These are phyloP conservation scores for Coemansia sp. DNA, from an alignment of 192 early-diverging fungal genomes.

Conservation along the genomic window DNA sequence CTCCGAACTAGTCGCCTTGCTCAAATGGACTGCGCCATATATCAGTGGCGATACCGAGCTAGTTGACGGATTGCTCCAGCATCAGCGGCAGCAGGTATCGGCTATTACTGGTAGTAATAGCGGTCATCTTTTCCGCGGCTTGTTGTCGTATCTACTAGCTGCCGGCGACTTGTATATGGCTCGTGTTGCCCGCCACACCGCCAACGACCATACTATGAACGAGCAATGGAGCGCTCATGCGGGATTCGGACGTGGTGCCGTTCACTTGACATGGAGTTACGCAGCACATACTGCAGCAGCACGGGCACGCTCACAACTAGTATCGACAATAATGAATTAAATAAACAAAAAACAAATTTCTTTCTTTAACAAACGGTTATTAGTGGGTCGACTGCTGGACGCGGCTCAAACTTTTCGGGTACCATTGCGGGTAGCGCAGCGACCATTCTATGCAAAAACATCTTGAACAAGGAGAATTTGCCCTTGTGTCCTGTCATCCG, in stretches of 20 bases:
- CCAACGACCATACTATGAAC: slow-evolving; percentile 55
- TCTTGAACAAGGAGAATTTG: slow-evolving; percentile 37
- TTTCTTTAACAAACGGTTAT: slow-evolving; percentile 1
- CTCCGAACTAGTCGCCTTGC: slow-evolving; percentile 36
- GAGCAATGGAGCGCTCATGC: slow-evolving; percentile 67
- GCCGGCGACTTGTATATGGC: slow-evolving; percentile 64
- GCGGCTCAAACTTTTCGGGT: slow-evolving; percentile 13
- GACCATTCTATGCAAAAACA: slow-evolving; percentile 42
- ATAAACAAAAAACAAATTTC: not conserved
- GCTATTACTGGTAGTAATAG: not conserved
- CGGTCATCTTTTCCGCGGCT: slow-evolving; percentile 14
- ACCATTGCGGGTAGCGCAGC: slow-evolving; percentile 16
- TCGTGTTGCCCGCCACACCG: slow-evolving; percentile 59
- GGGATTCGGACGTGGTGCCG: slow-evolving; percentile 65
- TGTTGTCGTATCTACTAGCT: slow-evolving; percentile 43
- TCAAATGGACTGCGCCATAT: slow-evolving; percentile 22
- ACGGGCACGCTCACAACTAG: slow-evolving; percentile 11
- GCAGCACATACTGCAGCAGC: slow-evolving; percentile 53
- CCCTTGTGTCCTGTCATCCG: slow-evolving; percentile 48
- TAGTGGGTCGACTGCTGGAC: not conserved
- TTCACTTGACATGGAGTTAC: slow-evolving; percentile 76
- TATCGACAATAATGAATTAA: not conserved
- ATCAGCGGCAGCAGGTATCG: too few species aligned
- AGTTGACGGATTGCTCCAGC: not conserved
- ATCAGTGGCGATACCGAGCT: not conserved